Base-by-base conservation (phyloP, 345 rosid genomes). In the Melaleuca alternifolia region DNA sequence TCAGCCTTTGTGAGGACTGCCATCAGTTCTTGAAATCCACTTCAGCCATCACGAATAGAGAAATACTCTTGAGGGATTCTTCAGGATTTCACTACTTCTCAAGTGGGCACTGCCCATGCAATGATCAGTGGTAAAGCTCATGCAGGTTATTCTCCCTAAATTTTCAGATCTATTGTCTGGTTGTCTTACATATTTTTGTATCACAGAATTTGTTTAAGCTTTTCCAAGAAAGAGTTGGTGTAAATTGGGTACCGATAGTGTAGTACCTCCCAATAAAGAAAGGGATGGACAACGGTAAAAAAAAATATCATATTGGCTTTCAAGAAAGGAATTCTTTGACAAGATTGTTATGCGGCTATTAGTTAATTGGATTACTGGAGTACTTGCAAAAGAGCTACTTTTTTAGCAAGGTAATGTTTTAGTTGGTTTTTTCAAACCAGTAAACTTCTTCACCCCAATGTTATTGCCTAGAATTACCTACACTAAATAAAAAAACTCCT, bases 81-180 rank as follows among this genome's bases (percentile, higher is more conserved):
- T 96, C 98, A 1, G 99, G 98, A 37, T 95, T 95, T 91, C 99
- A 97, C 91, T 87, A 86, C 75, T 93, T 97, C 87, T 89, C 91
- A 11, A 89, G 92, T 87, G 98, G 99, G 37, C 89, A 87, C 48
- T 97, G 99, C 88, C 94, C 93, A 9, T 96, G 98, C 92, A 93
- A 89, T 50, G 94, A 94, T 91, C 89, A 89, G 21, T 91, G 96
- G 97, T 95, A 56, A 33, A 24, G 30, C 53, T 82, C 53, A 24
- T 28, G 77, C 21, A 71, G 51, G 61, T 71, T 51, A 53, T 62
- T 14, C 57, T 54, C 44, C 59, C 23, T 11, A 28, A 10, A 0
- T 62, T 28, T 33, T 51, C 28, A 5, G 59, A 18, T 20, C 16
- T 30, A 85, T 61, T 24, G 54, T 28, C n/a, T 71, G 21, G 44